These are phyloP conservation scores for Coffea eugenioides DNA, from an alignment of 257 asterid genomes.

Conservation along the genomic window DNA sequence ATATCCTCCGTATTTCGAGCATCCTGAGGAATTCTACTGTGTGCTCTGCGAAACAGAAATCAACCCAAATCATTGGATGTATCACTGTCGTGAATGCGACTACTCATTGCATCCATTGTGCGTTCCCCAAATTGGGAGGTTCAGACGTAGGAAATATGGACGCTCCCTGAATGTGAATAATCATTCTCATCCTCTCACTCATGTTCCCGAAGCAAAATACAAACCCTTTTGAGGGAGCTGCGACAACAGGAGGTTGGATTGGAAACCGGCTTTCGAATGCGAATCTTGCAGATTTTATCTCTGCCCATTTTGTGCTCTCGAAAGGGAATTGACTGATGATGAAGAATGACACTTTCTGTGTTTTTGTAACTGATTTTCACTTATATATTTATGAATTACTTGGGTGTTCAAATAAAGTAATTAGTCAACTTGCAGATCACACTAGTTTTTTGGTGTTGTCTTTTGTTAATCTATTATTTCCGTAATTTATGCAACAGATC, in stretches of 20 bases:
- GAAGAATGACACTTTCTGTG: too few relatives aligned
- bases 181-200: neutral
- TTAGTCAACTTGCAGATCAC: too few relatives aligned
- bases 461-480: too few relatives aligned
- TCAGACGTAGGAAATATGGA: neutral
- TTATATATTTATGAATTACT: too few relatives aligned
- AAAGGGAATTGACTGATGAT: neutral
- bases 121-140: neutral
- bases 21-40: conserved; percentile 5
- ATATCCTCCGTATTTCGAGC: neutral
- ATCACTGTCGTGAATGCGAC: neutral
- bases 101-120: neutral
- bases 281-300: neutral
- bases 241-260: neutral
- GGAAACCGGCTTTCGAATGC: neutral
- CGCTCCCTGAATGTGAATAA: neutral
- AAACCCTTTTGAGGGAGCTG: neutral
- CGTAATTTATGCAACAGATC: too few relatives aligned
- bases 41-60: conserved; percentile 4
- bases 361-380: too few relatives aligned
- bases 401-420: too few relatives aligned
- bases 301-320: neutral
- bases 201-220: neutral
- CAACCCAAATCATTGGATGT: neutral
- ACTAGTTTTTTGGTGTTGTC: too few relatives aligned